Conservation (phyloP, 2,329 filamentous ascomycete genomes). For the Boeremia exigua region DNA sequence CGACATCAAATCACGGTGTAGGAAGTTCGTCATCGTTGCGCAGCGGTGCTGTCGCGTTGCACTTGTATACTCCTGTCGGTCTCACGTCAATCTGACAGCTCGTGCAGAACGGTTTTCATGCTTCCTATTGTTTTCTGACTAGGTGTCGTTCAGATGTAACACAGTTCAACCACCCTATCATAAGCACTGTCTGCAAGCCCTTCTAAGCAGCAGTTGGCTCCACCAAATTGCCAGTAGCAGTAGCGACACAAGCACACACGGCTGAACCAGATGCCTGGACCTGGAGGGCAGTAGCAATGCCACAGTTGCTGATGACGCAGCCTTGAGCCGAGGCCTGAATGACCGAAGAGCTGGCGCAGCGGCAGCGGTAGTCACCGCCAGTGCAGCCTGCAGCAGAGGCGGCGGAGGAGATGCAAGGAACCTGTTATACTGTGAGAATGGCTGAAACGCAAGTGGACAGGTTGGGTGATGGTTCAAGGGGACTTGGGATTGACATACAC, state of each 20-base stretch:
- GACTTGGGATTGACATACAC: conserved; percentile 1
- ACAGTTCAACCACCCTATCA: no score
- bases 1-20: no score
- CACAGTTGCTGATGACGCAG: conserved; percentile 23
- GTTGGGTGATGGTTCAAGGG: neutral
- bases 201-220: neutral
- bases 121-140: no score
- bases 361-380: conserved; percentile 19
- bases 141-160: no score
- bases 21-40: neutral
- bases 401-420: conserved; percentile 18
- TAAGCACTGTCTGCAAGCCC: neutral
- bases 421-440: neutral
- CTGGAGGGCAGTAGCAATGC: conserved; percentile 18
- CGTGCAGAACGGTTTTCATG: no score
- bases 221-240: neutral
- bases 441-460: neutral
- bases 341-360: conserved; percentile 17
- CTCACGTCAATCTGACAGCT: no score
- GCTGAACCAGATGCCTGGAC: conserved; percentile 19
- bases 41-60: neutral
- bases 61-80: neutral
- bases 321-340: conserved; percentile 18
- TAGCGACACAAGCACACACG: conserved; percentile 21
- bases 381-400: conserved; percentile 17